These are phyloP conservation scores for Colletotrichum melonis DNA, from an alignment of 2,329 filamentous ascomycete genomes.

Conservation along the genomic window DNA sequence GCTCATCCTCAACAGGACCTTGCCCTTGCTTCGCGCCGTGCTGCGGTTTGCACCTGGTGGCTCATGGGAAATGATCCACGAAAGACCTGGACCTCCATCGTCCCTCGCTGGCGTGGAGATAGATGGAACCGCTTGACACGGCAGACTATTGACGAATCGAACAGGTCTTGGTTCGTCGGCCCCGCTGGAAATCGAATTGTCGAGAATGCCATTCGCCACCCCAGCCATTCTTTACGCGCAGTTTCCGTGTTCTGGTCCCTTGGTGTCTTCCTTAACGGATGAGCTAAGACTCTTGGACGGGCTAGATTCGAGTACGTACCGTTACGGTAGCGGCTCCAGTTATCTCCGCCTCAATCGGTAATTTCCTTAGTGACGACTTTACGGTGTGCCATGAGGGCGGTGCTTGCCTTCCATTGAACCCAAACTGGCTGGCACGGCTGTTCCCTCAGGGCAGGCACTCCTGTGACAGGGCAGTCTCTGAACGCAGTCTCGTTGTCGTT, in stretches of 20 bases:
- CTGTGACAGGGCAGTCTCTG: no score
- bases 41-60: conserved; percentile 26
- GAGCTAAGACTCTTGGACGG: not conserved
- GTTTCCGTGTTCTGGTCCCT: not conserved
- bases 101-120: not conserved
- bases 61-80: conserved; percentile 18
- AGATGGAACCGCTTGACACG: not conserved
- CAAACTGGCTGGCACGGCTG: not conserved
- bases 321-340: conserved; percentile 9
- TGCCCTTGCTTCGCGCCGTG: not conserved
- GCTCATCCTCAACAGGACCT: no score
- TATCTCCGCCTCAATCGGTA: conserved; percentile 25
- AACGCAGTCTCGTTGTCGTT: not conserved
- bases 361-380: conserved; percentile 23
- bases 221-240: not conserved
- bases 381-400: conserved; percentile 18
- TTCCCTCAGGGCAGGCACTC: no score
- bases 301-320: conserved; percentile 7
- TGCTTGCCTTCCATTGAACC: conserved; percentile 17
- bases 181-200: conserved; percentile 32
- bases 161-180: conserved; percentile 11
- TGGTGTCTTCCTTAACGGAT: not conserved
- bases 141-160: not conserved
- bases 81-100: conserved; percentile 11
- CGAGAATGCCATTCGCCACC: conserved; percentile 36